These are phyloP conservation scores for Xanthoconium stramineum DNA, from an alignment of 768 basidiomycete species.

Conservation along the genomic window DNA sequence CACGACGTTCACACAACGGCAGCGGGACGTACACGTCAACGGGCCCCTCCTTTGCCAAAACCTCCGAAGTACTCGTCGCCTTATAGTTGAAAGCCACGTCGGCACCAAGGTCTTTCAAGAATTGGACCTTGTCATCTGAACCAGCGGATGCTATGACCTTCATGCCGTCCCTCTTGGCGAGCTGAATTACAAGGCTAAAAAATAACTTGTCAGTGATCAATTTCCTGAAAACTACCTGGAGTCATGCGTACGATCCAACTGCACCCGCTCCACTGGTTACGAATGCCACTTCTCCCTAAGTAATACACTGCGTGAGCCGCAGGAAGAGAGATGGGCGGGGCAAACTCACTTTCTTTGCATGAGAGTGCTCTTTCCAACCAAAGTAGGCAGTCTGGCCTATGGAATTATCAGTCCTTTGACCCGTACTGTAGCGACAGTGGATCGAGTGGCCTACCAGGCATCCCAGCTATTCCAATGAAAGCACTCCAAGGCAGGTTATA, in stretches of 20 bases:
- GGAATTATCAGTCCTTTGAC: no score
- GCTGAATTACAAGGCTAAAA: conserved; percentile 45
- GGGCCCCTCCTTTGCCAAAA: conserved; percentile 55
- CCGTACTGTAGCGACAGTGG: conserved; percentile 4
- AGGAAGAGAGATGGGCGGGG: background rate
- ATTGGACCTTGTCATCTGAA: conserved; percentile 69
- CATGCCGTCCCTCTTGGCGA: conserved; percentile 48
- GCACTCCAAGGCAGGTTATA: conserved; percentile 29
- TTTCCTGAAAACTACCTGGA: no score
- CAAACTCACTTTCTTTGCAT: conserved; percentile 24
- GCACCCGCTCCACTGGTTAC: conserved; percentile 44
- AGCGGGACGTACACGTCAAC: conserved; percentile 43
- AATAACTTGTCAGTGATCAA: background rate
- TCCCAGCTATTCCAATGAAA: conserved; percentile 29
- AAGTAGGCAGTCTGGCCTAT: conserved; percentile 22
- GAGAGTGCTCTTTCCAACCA: conserved; percentile 16
- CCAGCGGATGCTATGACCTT: conserved; percentile 74
- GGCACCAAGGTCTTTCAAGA: conserved; percentile 56
- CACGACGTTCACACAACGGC: background rate
- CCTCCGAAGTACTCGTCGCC: conserved; percentile 47
- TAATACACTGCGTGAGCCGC: background rate
- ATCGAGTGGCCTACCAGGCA: conserved; percentile 14
- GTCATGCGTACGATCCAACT: conserved; percentile 54
- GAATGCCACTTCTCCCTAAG: conserved; percentile 48
- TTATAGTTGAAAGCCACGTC: conserved; percentile 78